Evolutionary conservation across 163 green algal genomes (phyloP), one percentile per base, ranked within the genome.

Genomic region (Chlamydomonas reinhardtii): DNA sequence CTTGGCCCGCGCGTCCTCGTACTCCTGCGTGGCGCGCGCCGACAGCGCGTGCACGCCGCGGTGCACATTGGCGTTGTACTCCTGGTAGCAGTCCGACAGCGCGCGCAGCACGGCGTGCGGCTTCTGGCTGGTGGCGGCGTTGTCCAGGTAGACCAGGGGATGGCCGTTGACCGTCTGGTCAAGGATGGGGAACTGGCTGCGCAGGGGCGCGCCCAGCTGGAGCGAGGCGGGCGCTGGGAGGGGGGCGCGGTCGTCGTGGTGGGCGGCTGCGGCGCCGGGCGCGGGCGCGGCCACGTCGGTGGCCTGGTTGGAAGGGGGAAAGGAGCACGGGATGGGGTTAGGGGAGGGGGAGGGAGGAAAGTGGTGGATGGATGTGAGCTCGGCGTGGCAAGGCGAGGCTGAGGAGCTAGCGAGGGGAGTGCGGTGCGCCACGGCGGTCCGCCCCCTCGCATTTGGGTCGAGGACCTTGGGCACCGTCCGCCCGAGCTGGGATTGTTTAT

Each of bases 61-160:
- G 89, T 99, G 98, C 69, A 99, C 98, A 80, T 99, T 99, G 76
- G 94, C 94, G 92, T 99, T 99, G 92, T 98, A 97, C 6, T 76
- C 3, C 14, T 22, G 52, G 90, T 99, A 99, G 91, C 98, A 99
- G 0, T 89, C n/a, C 12, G 93, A 76, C 76, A 98, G 89, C 0
- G 92, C 94, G 6, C 94, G 76, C 11, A 99, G 85, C 37, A 99
- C 98, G 24, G 79, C 72, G 14, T 66, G 37, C 0, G 98, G 98
- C 93, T 99, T 99, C 82, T 99, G 98, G 16, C 94, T 98, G 2
- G 98, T 99, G 9, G 98, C 98, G 22, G 96, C 97, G 84, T 97
- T 99, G 94, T 99, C 98, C 27, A 99, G 90, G 91, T 99, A 99
- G 12, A 99, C 94, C 17, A 99, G 91, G 29, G 90, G 95, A 70